These are phyloP conservation scores for Daldinia concentrica DNA, from an alignment of 495 filamentous ascomycete species.

Conservation along the genomic window DNA sequence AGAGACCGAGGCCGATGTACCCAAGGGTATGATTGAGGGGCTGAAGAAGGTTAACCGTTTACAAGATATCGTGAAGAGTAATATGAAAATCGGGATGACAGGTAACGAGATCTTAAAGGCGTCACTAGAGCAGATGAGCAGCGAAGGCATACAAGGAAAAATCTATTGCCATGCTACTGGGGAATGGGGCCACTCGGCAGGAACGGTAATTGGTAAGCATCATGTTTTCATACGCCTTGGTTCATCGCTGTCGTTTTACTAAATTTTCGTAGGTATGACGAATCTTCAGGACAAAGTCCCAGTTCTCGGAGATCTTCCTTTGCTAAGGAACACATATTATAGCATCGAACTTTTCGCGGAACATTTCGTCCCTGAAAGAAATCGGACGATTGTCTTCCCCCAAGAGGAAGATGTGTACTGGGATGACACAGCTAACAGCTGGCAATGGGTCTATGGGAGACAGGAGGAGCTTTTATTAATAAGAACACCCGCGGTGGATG, in stretches of 20 bases:
- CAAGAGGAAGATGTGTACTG: constrained; percentile 58
- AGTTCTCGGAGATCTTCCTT: constrained; percentile 52
- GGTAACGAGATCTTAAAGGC: constrained; percentile 55
- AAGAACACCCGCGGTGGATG: constrained; percentile 36
- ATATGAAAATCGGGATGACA: constrained; percentile 53
- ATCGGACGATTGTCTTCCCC: constrained; percentile 53
- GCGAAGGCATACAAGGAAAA: constrained; percentile 55
- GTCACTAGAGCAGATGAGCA: constrained; percentile 47
- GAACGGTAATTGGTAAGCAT: constrained; percentile 54
- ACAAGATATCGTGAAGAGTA: constrained; percentile 55
- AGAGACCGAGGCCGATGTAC: constrained; percentile 52
- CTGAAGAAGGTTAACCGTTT: constrained; percentile 55
- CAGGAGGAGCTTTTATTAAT: constrained; percentile 57
- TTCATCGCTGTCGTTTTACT: neutral
- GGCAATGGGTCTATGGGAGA: constrained; percentile 58
- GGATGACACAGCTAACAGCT: constrained; percentile 43
- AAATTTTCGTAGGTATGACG: constrained; percentile 52
- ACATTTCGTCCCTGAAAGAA: constrained; percentile 56
- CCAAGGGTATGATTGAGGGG: constrained; percentile 50
- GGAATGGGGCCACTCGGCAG: constrained; percentile 61
- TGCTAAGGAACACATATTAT: constrained; percentile 56
- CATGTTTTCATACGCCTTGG: neutral
- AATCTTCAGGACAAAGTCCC: constrained; percentile 57
- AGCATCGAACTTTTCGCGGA: constrained; percentile 59
- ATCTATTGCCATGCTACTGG: constrained; percentile 61